Conservation (phyloP, 345 rosid species). For the Rhizophora mangle region DNA sequence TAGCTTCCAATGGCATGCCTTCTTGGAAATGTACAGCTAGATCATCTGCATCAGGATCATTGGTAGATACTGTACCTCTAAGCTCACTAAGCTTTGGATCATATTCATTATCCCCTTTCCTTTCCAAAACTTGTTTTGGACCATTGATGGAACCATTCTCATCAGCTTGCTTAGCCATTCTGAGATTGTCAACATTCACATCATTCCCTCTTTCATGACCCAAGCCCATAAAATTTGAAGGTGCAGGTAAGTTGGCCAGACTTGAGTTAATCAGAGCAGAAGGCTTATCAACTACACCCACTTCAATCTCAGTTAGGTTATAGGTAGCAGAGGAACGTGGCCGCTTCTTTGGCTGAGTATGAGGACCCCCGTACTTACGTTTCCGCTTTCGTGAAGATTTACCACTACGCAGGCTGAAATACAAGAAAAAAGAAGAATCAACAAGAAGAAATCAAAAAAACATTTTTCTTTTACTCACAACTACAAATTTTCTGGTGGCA, state of each 20-base stretch:
- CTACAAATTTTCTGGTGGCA: too few relatives aligned
- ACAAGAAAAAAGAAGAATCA: not conserved
- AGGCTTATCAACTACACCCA: conserved; percentile 33
- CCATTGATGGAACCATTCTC: conserved; percentile 45
- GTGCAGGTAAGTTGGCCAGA: conserved; percentile 30
- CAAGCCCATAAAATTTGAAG: conserved; percentile 29
- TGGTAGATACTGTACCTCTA: conserved; percentile 45
- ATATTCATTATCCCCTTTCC: conserved; percentile 57
- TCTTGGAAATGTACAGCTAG: conserved; percentile 45
- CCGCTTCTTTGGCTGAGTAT: conserved; percentile 66
- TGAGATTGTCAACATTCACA: conserved; percentile 29
- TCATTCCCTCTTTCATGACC: conserved; percentile 36
- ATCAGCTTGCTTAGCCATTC: conserved; percentile 33
- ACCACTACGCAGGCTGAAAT: conserved; percentile 60
- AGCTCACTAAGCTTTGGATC: conserved; percentile 90
- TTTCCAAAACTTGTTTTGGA: conserved; percentile 27
- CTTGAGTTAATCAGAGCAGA: conserved; percentile 38
- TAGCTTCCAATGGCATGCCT: conserved; percentile 43
- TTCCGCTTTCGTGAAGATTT: conserved; percentile 81
- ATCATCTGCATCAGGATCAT: conserved; percentile 44
- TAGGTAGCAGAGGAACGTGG: conserved; percentile 33
- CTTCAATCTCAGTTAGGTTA: conserved; percentile 29
- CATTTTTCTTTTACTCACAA: too few relatives aligned
- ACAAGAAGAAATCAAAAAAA: not conserved
- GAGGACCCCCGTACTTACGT: conserved; percentile 59